Base-by-base conservation (phyloP, 2,329 filamentous ascomycete genomes). In the Amauroascus niger region DNA sequence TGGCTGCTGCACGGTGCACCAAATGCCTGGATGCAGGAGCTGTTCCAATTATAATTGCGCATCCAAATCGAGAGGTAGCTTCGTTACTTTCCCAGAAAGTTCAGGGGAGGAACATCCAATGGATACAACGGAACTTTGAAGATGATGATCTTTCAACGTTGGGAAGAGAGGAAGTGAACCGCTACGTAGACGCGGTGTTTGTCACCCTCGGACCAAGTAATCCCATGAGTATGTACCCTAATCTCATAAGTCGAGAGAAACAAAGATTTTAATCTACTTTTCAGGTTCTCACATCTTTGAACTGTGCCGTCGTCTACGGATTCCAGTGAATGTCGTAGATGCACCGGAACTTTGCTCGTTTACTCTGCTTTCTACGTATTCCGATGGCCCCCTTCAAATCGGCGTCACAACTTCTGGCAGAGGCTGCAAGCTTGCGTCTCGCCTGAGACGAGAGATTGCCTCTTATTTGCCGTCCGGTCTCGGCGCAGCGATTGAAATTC, bases 371-470 rank as follows among this genome's bases (percentile, higher is more conserved):
- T 93, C 89, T 22, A 94, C 88, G 6, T 83, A 97, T 68, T 83
- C 80, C 52, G 90, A 96, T 64, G 93, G 93, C 0, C 91, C 93
- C 8, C 76, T 98, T 39, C 93, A 97, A 67, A 85, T 98, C 57
- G 93, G 93, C 57, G 86, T 98, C 55, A 97, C 93, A 2, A 97
- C 93, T 0, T 96, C 94, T 55, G 91, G 93, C 18, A 84, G 87
- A 62, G 93, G 93, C 1, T 97, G 93, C 74, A 96, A 95, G 70
- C 79, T 98, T 28, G 88, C 93, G 5, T 88, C 88, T 8, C 80
- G 93, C 24, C 88, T 98, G 62, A 82, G 90, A 14, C 80, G 93
- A 54, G 93, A 97, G 64, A 86, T 98, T 57, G 86, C 88, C 1
- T 79, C 89, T 0, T 81, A 83, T 0, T 76, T 98, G 2, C 93